These are phyloP conservation scores for Nakazawaea wickerhamii DNA, from an alignment of 805 yeast genomes.

Conservation along the genomic window DNA sequence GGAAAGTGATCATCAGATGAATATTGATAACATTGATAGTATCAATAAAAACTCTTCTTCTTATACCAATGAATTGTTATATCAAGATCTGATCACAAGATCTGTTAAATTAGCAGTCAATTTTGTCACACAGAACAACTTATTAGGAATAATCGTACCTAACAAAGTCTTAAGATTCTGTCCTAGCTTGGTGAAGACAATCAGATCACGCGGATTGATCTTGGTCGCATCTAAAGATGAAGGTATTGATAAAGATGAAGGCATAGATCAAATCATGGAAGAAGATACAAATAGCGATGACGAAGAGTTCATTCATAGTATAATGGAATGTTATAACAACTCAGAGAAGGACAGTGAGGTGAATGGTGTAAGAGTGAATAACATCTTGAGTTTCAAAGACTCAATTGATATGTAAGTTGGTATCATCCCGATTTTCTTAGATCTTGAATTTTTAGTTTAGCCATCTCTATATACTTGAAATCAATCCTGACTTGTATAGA, in stretches of 20 bases:
- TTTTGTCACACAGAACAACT: constrained; percentile 76
- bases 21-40: constrained; percentile 29
- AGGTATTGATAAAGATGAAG: not conserved
- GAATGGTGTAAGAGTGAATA: constrained; percentile 64
- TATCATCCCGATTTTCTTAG: no score
- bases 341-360: constrained; percentile 35
- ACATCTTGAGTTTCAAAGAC: constrained; percentile 62
- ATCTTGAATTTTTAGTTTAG: no score
- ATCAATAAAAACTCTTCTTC: constrained; percentile 30
- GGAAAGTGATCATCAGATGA: constrained; percentile 18
- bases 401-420: constrained; percentile 40
- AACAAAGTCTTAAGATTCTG: constrained; percentile 63
- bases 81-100: constrained; percentile 45
- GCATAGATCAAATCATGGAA: constrained; percentile 7
- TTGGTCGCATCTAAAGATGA: constrained; percentile 62
- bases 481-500: no score
- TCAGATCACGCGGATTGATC: constrained; percentile 76
- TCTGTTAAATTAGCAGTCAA: constrained; percentile 78
- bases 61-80: constrained; percentile 25
- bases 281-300: constrained; percentile 8
- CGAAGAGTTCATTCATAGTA: constrained; percentile 8
- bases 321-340: constrained; percentile 4
- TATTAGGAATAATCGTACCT: constrained; percentile 80
- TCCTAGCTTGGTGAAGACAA: constrained; percentile 68
- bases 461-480: no score